Evolutionary conservation across 805 yeast genomes (phyloP).

Genomic region (Pichia paraexigua): DNA sequence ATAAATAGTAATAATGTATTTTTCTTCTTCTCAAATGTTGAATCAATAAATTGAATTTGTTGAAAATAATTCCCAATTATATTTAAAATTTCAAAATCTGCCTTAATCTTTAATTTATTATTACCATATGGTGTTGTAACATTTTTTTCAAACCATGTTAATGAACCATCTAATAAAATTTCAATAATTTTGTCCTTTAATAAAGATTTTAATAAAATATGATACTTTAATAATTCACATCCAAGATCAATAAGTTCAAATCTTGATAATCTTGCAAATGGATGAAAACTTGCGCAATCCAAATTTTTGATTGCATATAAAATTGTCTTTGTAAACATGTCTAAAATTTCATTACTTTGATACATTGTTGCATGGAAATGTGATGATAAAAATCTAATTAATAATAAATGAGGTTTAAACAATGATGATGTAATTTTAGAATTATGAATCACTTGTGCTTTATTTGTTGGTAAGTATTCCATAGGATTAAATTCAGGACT

Average conservation of each 20-base stretch:
- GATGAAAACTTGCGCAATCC: constrained; percentile 65
- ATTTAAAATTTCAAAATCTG: constrained; percentile 55
- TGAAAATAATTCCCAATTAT: constrained; percentile 36
- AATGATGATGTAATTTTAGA: constrained; percentile 41
- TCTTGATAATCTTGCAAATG: constrained; percentile 67
- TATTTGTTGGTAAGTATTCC: constrained; percentile 87
- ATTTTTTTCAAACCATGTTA: constrained; percentile 69
- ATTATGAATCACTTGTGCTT: constrained; percentile 43
- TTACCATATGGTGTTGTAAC: constrained; percentile 79
- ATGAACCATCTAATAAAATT: constrained; percentile 53
- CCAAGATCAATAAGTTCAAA: constrained; percentile 68
- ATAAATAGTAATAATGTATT: constrained; percentile 53
- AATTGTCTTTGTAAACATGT: constrained; percentile 56
- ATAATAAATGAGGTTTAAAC: constrained; percentile 57
- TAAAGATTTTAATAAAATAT: constrained; percentile 40
- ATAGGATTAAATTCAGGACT: constrained; percentile 61
- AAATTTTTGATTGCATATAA: constrained; percentile 47
- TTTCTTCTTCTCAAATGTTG: constrained; percentile 40
- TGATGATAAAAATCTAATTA: constrained; percentile 63
- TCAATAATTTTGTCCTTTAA: constrained; percentile 38
- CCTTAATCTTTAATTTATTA: constrained; percentile 59
- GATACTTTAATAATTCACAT: constrained; percentile 53
- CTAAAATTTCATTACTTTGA: constrained; percentile 62
- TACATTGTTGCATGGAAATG: constrained; percentile 72
- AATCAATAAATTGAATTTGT: constrained; percentile 17